A percentile compares a stretch with the other conserved stretches of the same genome.
These are phyloP conservation scores for Flagelloscypha sp. DNA, from an alignment of 768 basidiomycete genomes.

Conservation along the genomic window DNA sequence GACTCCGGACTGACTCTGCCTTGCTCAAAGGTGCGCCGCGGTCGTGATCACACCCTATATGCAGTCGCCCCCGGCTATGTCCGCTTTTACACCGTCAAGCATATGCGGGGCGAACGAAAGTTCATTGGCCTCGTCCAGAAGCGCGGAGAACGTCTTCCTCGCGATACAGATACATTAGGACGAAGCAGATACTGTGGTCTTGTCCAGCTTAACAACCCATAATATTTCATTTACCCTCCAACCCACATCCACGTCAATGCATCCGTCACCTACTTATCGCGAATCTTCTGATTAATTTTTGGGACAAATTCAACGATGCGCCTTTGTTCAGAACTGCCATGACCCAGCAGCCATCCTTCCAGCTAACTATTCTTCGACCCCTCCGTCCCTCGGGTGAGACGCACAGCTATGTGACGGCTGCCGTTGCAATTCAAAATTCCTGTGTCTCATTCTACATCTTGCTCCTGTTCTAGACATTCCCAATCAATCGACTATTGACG, in stretches of 20 bases:
- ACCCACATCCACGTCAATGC: too few species aligned
- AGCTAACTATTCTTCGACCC: too few species aligned
- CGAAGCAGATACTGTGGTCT: conserved; percentile 81
- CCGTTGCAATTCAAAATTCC: too few species aligned
- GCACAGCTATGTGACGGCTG: too few species aligned
- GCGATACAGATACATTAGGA: conserved; percentile 64
- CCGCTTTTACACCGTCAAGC: conserved; percentile 84
- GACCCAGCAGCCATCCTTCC: too few species aligned
- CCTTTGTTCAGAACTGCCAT: too few species aligned
- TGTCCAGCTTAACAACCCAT: conserved; percentile 59
- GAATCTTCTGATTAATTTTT: too few species aligned
- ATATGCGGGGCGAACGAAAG: conserved; percentile 63
- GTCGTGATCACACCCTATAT: conserved; percentile 91
- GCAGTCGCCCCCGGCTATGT: conserved; percentile 87
- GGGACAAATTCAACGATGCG: too few species aligned
- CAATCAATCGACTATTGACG: conserved; percentile 46
- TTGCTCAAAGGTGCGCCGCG: too few species aligned
- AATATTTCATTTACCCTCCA: too few species aligned
- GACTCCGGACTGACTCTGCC: conserved; percentile 85
- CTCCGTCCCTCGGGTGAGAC: too few species aligned
- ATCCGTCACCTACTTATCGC: too few species aligned
- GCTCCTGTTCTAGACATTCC: conserved; percentile 44
- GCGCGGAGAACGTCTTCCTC: conserved; percentile 78
- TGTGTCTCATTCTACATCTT: neutral
- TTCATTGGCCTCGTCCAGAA: conserved; percentile 80